A percentile compares a stretch with the other conserved stretches of the same genome.
phyloP scores from a whole-genome alignment of 139 green algal species.

The Parachlorella kessleri region DNA sequence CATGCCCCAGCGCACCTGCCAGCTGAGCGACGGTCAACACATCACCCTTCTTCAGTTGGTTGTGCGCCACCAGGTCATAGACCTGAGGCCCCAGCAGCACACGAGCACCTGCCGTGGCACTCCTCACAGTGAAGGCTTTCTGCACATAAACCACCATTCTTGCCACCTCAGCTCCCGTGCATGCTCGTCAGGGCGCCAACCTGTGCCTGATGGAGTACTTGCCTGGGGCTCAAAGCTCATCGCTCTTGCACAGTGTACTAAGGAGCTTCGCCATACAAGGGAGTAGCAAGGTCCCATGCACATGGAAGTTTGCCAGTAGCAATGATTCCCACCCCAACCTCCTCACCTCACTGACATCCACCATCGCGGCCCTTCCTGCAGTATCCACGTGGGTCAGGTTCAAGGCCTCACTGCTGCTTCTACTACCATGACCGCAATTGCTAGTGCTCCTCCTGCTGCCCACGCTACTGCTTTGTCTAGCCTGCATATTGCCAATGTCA shows the following conservation, averaged over 20 bases:
- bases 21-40: constrained; percentile 87
- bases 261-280: background rate
- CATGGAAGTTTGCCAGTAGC: background rate
- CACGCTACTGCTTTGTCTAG: too few species aligned
- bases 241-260: background rate
- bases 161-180: too few species aligned
- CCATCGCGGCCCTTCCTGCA: constrained; percentile 75
- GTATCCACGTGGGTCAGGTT: constrained; percentile 56
- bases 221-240: too few species aligned
- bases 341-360: constrained; percentile 73
- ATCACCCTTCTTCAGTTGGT: constrained; percentile 87
- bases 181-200: too few species aligned
- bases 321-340: background rate
- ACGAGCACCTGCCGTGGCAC: constrained; percentile 63
- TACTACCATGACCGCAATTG: too few species aligned
- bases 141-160: constrained; percentile 16
- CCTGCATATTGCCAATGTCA: too few species aligned
- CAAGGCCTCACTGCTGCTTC: background rate
- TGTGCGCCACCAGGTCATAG: constrained; percentile 67
- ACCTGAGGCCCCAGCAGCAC: constrained; percentile 72
- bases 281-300: background rate
- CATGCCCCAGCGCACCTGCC: constrained; percentile 64
- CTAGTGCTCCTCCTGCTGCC: too few species aligned
- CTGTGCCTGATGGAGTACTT: too few species aligned
- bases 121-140: constrained; percentile 57